These are phyloP conservation scores for Hansenula anomala DNA, from an alignment of 1,139 yeast genomes.

Conservation along the genomic window DNA sequence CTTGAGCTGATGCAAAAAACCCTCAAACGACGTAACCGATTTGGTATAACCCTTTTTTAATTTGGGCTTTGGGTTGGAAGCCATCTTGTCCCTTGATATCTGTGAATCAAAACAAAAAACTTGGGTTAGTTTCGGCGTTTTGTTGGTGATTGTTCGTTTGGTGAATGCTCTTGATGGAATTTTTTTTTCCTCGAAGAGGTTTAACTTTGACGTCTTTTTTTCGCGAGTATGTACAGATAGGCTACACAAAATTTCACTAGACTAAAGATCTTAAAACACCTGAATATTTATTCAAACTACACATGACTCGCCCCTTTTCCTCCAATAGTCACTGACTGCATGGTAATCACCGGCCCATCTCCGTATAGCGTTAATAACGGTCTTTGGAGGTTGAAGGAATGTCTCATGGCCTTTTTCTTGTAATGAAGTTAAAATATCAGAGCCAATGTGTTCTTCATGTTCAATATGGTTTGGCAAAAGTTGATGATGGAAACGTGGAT, in stretches of 20 bases:
- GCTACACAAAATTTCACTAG: too few species aligned
- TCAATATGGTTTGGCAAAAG: slow-evolving; percentile 65
- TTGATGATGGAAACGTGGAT: slow-evolving; percentile 87
- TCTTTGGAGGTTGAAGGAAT: slow-evolving; percentile 30
- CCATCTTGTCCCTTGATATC: too few species aligned
- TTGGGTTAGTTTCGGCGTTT: too few species aligned
- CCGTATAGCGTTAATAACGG: slow-evolving; percentile 47
- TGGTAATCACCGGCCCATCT: slow-evolving; percentile 36
- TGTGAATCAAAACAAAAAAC: too few species aligned
- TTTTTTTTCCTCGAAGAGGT: not conserved
- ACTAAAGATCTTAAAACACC: too few species aligned
- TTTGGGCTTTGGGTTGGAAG: not conserved
- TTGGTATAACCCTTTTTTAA: not conserved
- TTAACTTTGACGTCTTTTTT: not conserved
- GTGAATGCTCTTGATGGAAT: not conserved
- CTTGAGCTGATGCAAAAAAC: not conserved
- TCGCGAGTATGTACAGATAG: too few species aligned
- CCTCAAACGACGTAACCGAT: slow-evolving; percentile 1
- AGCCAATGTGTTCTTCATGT: slow-evolving; percentile 50
- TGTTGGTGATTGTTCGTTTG: too few species aligned
- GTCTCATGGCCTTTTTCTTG: slow-evolving; percentile 36
- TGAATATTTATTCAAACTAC: slow-evolving; percentile 16
- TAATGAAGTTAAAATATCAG: slow-evolving; percentile 26
- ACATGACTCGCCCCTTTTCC: slow-evolving; percentile 45
- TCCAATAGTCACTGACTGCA: slow-evolving; percentile 55